Conservation (phyloP, 345 rosid genomes). For the Lepidium aucheri region DNA sequence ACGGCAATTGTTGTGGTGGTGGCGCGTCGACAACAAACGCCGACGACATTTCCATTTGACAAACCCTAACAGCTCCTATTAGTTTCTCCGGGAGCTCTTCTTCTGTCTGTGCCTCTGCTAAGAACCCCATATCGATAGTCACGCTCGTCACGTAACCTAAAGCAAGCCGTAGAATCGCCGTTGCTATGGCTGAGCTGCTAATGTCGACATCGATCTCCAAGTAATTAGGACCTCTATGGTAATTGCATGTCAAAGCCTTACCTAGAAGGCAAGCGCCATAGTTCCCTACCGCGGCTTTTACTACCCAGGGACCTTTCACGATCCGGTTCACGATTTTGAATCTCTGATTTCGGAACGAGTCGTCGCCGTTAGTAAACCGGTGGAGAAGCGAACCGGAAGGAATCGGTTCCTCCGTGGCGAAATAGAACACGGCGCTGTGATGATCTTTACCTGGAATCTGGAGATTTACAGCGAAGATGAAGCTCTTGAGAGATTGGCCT, state of each 20-base stretch:
- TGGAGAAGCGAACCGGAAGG: conserved; percentile 53
- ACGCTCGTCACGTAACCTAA: conserved; percentile 73
- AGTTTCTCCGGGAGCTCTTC: conserved; percentile 81
- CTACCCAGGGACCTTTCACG: conserved; percentile 92
- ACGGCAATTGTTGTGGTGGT: background rate
- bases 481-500: conserved; percentile 56
- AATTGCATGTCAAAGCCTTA: conserved; percentile 68
- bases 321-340: conserved; percentile 87
- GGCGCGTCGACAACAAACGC: conserved; percentile 45
- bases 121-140: conserved; percentile 80
- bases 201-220: conserved; percentile 85
- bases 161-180: conserved; percentile 64
- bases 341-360: conserved; percentile 68
- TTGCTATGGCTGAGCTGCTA: conserved; percentile 66
- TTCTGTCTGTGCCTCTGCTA: conserved; percentile 72
- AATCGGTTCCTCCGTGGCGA: conserved; percentile 66
- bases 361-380: conserved; percentile 70
- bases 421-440: conserved; percentile 83
- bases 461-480: conserved; percentile 74
- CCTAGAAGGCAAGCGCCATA: conserved; percentile 85
- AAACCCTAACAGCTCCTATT: conserved; percentile 77
- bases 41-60: conserved; percentile 86
- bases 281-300: conserved; percentile 67
- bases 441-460: conserved; percentile 87
- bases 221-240: conserved; percentile 71